These are phyloP conservation scores for Beta lomatogona DNA, from an alignment of 179 eudicot species.

Conservation along the genomic window DNA sequence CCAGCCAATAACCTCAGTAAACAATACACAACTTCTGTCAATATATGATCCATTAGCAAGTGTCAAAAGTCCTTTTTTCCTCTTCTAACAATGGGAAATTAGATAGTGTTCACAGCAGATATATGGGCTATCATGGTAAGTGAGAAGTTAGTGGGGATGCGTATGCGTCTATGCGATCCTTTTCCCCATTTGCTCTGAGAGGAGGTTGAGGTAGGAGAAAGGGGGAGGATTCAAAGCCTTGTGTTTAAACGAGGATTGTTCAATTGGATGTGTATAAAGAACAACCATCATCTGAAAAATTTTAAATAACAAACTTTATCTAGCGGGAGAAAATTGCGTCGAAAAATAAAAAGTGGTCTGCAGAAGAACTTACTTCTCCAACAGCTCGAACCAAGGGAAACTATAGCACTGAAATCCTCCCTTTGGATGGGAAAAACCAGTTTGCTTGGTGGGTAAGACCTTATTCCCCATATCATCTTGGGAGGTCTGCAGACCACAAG, in stretches of 20 bases:
- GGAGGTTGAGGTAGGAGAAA: too few species aligned
- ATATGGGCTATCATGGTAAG: neutral
- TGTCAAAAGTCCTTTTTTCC: neutral
- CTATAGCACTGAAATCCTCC: conserved; percentile 41
- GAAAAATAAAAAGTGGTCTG: neutral
- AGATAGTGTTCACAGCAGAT: neutral
- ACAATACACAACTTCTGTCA: too few species aligned
- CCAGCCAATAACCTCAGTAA: too few species aligned
- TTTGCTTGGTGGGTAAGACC: conserved; percentile 70
- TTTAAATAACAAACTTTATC: neutral
- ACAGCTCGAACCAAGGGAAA: conserved; percentile 42
- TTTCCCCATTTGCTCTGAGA: neutral
- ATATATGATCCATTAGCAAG: neutral
- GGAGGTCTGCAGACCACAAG: conserved; percentile 68
- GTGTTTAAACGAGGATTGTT: neutral
- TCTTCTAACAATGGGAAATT: neutral
- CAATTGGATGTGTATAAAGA: neutral
- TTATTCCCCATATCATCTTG: conserved; percentile 60
- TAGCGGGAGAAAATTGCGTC: neutral
- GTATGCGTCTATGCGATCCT: too few species aligned
- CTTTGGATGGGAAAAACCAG: conserved; percentile 57
- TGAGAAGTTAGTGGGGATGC: neutral
- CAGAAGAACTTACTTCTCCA: conserved; percentile 33
- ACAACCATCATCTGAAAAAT: neutral
- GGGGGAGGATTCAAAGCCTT: neutral